Evolutionary conservation across 2,329 filamentous ascomycete species (phyloP), one percentile per base, ranked within the genome.

Genomic region (Fusarium redolens): DNA sequence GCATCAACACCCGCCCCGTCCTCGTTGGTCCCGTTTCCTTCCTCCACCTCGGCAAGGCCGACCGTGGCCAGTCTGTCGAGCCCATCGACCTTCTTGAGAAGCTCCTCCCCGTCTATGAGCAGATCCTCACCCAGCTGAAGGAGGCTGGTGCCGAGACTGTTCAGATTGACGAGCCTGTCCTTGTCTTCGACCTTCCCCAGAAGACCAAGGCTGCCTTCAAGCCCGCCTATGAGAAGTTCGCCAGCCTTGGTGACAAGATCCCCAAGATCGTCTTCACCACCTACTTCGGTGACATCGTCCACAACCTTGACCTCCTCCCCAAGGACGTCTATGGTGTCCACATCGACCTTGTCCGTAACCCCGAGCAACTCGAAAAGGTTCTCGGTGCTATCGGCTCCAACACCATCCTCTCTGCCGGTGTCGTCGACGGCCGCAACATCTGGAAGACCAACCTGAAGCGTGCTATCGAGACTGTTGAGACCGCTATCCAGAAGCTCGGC

Each of bases 401-500:
- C 84, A 97, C 97, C 83, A 85, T 95, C 78, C 92, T 99, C 76
- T 99, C 96, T 76, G 93, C 92, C 75, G 96, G 96, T 94, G 93
- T 99, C 79, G 96, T 99, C 77, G 95, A 99, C 80, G 96, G 96
- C 80, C 95, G 96, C 81, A 99, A 99, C 91, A 98, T 99, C 89
- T 99, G 96, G 96, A 99, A 99, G 93, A 98, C 95, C 86, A 97
- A 98, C 92, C 93, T 98, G 88, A 93, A 97, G 91, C 91, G 91
- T 80, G 95, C 96, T 81, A 97, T 99, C 75, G 95, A 96, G 88
- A 90, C 87, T 74, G 92, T 96, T 71, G 94, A 98, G 91, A 88
- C 90, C 68, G 96, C 96, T 75, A 88, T 98, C 80, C 94, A 98
- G 88, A 90, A 97, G 88, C 91, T 99, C 73, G 96, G 96, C 87